These are phyloP conservation scores for Acanthamoeba lenticulata DNA, from an alignment of 208 protist genomes.

Conservation along the genomic window DNA sequence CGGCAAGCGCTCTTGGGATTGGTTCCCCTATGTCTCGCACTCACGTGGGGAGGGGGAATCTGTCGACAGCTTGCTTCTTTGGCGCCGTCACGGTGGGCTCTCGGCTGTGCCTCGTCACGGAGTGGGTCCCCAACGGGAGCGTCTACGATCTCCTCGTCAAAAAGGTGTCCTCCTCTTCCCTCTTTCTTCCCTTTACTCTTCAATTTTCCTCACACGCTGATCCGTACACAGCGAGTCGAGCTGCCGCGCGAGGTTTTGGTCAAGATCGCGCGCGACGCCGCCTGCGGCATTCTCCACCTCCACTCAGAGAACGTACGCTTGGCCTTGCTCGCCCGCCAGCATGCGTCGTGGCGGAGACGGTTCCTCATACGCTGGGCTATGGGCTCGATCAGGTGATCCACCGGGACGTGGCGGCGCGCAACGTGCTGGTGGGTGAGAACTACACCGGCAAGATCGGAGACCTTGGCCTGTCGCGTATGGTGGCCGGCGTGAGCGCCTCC, in stretches of 20 bases:
- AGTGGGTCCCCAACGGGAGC: slow-evolving; percentile 1
- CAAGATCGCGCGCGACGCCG: slow-evolving; percentile 11
- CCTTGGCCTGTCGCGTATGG: neutral
- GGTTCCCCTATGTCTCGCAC: neutral
- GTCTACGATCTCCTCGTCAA: slow-evolving; percentile 55
- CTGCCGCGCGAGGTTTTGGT: neutral
- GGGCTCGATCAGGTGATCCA: neutral
- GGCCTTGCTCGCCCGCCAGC: neutral
- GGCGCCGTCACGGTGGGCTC: slow-evolving; percentile 24
- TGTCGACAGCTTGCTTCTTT: slow-evolving; percentile 32
- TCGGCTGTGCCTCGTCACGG: slow-evolving; percentile 23
- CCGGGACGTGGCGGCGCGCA: neutral
- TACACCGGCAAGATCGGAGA: slow-evolving; percentile 1
- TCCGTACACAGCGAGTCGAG: neutral
- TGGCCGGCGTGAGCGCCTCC: neutral
- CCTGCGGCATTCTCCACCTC: slow-evolving; percentile 51
- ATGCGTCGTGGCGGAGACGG: neutral
- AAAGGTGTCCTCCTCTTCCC: neutral
- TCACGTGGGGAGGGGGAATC: too few relatives aligned
- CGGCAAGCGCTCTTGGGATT: neutral
- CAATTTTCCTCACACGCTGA: neutral
- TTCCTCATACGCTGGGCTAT: neutral
- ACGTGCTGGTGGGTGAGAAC: slow-evolving; percentile 21
- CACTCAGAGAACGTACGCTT: slow-evolving; percentile 45
- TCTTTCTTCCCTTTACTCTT: neutral